Percentiles rank a stretch among this genome's conserved stretches.
Conservation (phyloP, 2,329 filamentous ascomycete genomes). For the Fusarium sp. region DNA sequence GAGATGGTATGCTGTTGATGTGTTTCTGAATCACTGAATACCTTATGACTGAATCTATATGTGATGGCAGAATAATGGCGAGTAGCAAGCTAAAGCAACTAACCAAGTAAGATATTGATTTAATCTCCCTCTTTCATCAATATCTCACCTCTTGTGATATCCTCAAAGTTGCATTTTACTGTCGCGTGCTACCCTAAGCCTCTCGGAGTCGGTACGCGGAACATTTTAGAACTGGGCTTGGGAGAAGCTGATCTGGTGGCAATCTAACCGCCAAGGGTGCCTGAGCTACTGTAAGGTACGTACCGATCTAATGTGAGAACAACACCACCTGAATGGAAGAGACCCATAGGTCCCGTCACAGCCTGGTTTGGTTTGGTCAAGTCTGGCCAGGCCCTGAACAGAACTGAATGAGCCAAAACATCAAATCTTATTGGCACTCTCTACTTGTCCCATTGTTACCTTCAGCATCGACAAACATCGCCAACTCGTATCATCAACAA, state of each 20-base stretch:
- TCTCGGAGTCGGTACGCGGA: neutral
- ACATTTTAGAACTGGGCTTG: neutral
- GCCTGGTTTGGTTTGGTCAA: neutral
- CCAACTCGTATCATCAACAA: constrained; percentile 11
- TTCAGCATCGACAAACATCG: constrained; percentile 22
- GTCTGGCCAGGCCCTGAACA: neutral
- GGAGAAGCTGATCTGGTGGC: neutral
- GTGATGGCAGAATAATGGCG: rapidly evolving
- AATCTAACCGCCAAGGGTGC: neutral
- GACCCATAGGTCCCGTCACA: neutral
- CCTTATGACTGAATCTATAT: neutral
- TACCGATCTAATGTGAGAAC: constrained; percentile 28
- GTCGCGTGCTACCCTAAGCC: neutral
- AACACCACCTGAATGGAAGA: constrained; percentile 19
- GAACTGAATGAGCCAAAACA: constrained; percentile 21
- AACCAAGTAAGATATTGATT: neutral
- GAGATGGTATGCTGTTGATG: neutral
- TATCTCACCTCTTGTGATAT: neutral
- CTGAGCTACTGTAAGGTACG: constrained; percentile 31
- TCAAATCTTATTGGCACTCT: constrained; percentile 18
- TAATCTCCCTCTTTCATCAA: neutral
- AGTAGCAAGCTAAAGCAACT: neutral
- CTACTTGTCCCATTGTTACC: constrained; percentile 15
- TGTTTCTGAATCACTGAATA: neutral
- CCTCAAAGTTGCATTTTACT: neutral